Evolutionary conservation across 352 stramenopile species (phyloP).

Genomic region (Peronospora belbahrii): DNA sequence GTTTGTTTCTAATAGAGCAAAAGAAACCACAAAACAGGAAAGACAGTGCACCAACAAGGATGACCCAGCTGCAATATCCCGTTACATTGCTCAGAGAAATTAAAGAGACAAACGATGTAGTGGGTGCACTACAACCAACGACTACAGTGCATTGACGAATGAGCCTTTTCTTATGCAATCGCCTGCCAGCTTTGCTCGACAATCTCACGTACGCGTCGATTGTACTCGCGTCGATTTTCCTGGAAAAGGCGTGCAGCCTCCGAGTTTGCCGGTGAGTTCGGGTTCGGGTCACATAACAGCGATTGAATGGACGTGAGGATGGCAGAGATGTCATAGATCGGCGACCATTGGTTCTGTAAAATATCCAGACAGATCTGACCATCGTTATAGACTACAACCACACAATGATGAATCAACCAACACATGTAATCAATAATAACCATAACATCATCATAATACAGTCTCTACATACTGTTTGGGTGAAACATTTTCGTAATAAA

Average conservation of each 20-base stretch:
- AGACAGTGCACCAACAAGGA: conserved; percentile 10
- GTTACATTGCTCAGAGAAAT: not conserved
- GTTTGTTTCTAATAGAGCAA: too few relatives aligned
- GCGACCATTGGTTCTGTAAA: conserved; percentile 99
- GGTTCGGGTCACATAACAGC: conserved; percentile 98
- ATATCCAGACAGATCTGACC: conserved; percentile 97
- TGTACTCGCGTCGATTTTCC: conserved; percentile 99
- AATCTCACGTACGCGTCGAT: conserved; percentile 97
- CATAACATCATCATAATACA: not conserved
- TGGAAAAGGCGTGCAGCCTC: conserved; percentile 96
- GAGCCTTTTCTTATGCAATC: conserved; percentile 39
- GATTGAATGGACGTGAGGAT: conserved; percentile 99
- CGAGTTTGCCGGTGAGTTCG: conserved; percentile 97
- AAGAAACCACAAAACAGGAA: conserved; percentile 7
- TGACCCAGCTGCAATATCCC: conserved; percentile 1
- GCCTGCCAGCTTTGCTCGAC: conserved; percentile 97
- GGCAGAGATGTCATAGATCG: conserved; percentile 99
- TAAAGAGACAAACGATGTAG: not conserved
- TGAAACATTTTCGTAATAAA: conserved; percentile 99
- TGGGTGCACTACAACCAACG: conserved; percentile 13
- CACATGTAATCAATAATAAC: too few relatives aligned
- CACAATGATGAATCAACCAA: not conserved
- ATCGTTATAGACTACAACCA: conserved; percentile 77
- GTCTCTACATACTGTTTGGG: conserved; percentile 88
- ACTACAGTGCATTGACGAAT: conserved; percentile 9